Evolutionary conservation across 768 basidiomycete genomes (phyloP).

Genomic region (Naganishia kalamii): DNA sequence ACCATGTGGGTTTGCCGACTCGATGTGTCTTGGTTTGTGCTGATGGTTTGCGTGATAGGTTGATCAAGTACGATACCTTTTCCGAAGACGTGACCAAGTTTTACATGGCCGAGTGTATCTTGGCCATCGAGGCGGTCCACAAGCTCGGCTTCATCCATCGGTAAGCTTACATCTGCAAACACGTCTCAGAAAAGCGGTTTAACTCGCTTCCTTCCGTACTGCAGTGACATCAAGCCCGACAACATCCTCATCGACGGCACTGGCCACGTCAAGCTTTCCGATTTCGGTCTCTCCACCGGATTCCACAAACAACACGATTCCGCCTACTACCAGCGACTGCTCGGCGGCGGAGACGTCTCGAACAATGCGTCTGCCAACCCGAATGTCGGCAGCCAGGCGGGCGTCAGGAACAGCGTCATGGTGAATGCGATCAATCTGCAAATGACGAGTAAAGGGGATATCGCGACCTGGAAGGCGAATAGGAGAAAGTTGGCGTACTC

Average conservation of each 20-base stretch:
- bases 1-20: slow-evolving; percentile 59
- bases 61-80: slow-evolving; percentile 99
- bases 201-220: slow-evolving; percentile 23
- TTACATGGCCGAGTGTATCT: slow-evolving; percentile 96
- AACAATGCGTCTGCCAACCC: slow-evolving; percentile 48
- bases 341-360: slow-evolving; percentile 56
- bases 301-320: slow-evolving; percentile 98
- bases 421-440: slow-evolving; percentile 95
- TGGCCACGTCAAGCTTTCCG: slow-evolving; percentile 94
- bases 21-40: background rate
- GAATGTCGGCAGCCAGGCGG: background rate
- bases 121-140: slow-evolving; percentile 97
- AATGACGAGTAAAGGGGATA: slow-evolving; percentile 74
- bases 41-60: slow-evolving; percentile 34
- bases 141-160: slow-evolving; percentile 95
- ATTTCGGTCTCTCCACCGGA: slow-evolving; percentile 98
- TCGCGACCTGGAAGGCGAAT: slow-evolving; percentile 98
- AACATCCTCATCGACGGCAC: slow-evolving; percentile 97
- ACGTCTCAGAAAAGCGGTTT: no score
- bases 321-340: slow-evolving; percentile 80
- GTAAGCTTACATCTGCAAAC: no score
- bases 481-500: slow-evolving; percentile 94
- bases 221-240: slow-evolving; percentile 96
- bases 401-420: slow-evolving; percentile 83
- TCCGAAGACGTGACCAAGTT: slow-evolving; percentile 96